These are phyloP conservation scores for Coix lacrymajobi DNA, from an alignment of 176 grass and related monocot species.

Conservation along the genomic window DNA sequence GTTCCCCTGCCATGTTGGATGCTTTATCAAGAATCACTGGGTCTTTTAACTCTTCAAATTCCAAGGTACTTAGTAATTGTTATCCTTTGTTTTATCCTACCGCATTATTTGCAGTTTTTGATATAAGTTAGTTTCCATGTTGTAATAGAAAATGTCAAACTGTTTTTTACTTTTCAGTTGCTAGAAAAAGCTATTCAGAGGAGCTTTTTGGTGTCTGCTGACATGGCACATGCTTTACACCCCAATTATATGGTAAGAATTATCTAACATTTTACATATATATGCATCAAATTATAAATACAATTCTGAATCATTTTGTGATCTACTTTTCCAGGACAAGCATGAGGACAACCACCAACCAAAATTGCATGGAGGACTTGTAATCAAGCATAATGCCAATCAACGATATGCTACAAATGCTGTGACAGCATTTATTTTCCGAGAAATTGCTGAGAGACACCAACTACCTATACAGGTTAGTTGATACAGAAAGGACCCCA, in stretches of 20 bases:
- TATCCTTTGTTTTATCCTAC: slow-evolving; percentile 5
- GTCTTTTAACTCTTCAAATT: slow-evolving; percentile 62
- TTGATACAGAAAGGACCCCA: not conserved
- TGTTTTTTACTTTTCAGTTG: slow-evolving; percentile 45
- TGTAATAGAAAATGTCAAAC: slow-evolving; percentile 5
- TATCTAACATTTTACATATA: not conserved
- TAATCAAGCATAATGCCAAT: slow-evolving; percentile 96
- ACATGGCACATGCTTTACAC: slow-evolving; percentile 96
- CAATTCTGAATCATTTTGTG: not conserved
- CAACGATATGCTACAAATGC: slow-evolving; percentile 98
- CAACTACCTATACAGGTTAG: slow-evolving; percentile 22
- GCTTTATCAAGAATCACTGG: slow-evolving; percentile 91
- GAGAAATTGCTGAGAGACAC: slow-evolving; percentile 80
- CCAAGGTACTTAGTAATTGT: slow-evolving; percentile 45
- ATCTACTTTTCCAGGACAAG: slow-evolving; percentile 62
- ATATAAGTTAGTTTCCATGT: slow-evolving; percentile 5
- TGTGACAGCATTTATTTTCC: slow-evolving; percentile 77
- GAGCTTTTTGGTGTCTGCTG: slow-evolving; percentile 95
- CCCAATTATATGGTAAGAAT: slow-evolving; percentile 55
- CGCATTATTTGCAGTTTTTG: not conserved
- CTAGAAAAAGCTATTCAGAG: slow-evolving; percentile 83
- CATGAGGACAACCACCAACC: slow-evolving; percentile 99
- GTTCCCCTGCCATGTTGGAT: slow-evolving; percentile 92
- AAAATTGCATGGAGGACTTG: slow-evolving; percentile 90
- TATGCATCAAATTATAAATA: not conserved